A percentile compares a stretch with the other conserved stretches of the same genome.
phyloP scores from a whole-genome alignment of 1,284 basidiomycete genomes.

The Neolentinus lepideus region DNA sequence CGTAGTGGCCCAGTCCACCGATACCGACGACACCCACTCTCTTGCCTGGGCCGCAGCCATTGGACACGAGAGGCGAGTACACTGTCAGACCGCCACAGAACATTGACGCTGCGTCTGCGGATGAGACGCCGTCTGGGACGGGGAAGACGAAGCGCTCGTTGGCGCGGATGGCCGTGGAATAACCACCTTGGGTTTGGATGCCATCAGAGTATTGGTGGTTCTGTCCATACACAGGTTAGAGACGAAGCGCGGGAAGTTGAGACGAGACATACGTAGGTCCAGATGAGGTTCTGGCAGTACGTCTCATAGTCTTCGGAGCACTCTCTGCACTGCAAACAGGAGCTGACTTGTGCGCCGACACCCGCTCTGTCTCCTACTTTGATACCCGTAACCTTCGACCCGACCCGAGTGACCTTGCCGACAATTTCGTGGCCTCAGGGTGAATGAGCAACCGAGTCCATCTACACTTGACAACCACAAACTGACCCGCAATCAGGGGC shows the following conservation, averaged over 20 bases:
- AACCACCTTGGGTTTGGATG: slow-evolving; percentile 51
- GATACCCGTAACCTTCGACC: slow-evolving; percentile 46
- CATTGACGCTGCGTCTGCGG: slow-evolving; percentile 45
- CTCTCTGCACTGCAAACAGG: slow-evolving; percentile 43
- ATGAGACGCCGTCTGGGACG: slow-evolving; percentile 52
- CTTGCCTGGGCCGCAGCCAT: slow-evolving; percentile 57
- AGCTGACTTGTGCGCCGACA: slow-evolving; percentile 53
- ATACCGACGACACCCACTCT: slow-evolving; percentile 64
- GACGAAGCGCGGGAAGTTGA: background rate
- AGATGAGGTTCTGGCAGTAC: slow-evolving; percentile 31
- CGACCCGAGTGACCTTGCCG: slow-evolving; percentile 47
- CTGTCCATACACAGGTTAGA: background rate
- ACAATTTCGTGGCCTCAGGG: slow-evolving; percentile 46
- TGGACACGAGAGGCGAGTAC: slow-evolving; percentile 56
- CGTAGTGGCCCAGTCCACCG: slow-evolving; percentile 50
- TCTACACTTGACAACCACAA: background rate
- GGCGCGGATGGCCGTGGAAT: slow-evolving; percentile 58
- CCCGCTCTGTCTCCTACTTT: slow-evolving; percentile 60
- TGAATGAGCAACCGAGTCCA: background rate
- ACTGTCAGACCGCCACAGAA: slow-evolving; percentile 64
- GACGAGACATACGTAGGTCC: slow-evolving; percentile 25
- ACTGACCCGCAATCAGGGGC: slow-evolving; percentile 32
- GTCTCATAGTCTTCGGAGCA: slow-evolving; percentile 52
- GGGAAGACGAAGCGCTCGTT: slow-evolving; percentile 66
- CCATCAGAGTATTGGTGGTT: slow-evolving; percentile 41